Percentiles rank a stretch among this genome's conserved stretches.
These are phyloP conservation scores for Citrullus colocynthis DNA, from an alignment of 306 rosid genomes.

Conservation along the genomic window DNA sequence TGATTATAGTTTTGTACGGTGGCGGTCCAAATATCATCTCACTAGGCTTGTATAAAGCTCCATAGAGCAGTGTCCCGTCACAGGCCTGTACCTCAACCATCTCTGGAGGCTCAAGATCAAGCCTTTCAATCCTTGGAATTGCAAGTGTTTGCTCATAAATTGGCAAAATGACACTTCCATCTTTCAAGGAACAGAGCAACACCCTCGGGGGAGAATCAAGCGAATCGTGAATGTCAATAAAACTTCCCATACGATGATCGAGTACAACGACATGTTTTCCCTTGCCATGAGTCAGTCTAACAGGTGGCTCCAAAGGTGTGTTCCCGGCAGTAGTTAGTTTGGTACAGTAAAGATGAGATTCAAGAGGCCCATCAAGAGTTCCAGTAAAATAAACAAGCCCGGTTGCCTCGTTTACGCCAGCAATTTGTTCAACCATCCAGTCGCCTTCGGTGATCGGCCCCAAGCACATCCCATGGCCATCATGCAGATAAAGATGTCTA, in stretches of 20 bases:
- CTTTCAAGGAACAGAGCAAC: conserved; percentile 65
- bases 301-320: conserved; percentile 48
- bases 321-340: conserved; percentile 47
- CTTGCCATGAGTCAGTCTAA: conserved; percentile 57
- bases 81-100: conserved; percentile 42
- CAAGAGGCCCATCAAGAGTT: conserved; percentile 76
- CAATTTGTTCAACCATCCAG: conserved; percentile 97
- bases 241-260: conserved; percentile 69
- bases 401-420: conserved; percentile 74
- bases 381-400: conserved; percentile 84
- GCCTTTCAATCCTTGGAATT: conserved; percentile 46
- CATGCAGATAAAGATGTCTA: conserved; percentile 82
- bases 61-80: conserved; percentile 61
- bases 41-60: conserved; percentile 76
- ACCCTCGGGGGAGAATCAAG: conserved; percentile 72
- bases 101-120: conserved; percentile 79
- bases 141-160: conserved; percentile 52
- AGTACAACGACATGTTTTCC: conserved; percentile 80
- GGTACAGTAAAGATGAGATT: conserved; percentile 61
- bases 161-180: conserved; percentile 58
- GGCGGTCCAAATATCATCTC: conserved; percentile 76
- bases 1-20: conserved; percentile 83
- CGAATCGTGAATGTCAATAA: conserved; percentile 72
- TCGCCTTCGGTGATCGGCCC: conserved; percentile 89
- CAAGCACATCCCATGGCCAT: conserved; percentile 53